These are phyloP conservation scores for Tolypocladium amazonense DNA, from an alignment of 2,329 filamentous ascomycete genomes.

Conservation along the genomic window DNA sequence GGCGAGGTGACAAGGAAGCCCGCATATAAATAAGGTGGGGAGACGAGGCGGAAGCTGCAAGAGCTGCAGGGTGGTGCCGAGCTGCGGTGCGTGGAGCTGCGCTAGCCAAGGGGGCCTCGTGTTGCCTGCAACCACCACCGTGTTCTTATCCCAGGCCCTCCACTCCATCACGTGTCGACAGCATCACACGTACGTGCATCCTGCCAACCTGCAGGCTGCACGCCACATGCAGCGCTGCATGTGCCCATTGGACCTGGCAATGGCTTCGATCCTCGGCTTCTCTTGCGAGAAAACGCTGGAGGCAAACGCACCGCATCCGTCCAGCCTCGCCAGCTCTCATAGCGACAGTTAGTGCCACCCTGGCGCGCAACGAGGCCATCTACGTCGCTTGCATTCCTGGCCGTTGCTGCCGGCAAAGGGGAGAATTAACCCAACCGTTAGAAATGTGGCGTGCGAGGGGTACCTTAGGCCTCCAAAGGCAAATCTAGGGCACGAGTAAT, in stretches of 20 bases:
- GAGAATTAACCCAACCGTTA: too few species aligned
- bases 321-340: too few species aligned
- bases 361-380: neutral
- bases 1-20: neutral
- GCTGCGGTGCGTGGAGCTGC: neutral
- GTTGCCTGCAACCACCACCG: neutral
- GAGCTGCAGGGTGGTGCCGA: neutral
- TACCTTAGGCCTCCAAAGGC: too few species aligned
- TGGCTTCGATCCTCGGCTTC: neutral
- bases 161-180: neutral
- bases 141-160: neutral
- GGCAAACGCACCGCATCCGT: neutral
- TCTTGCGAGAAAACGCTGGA: neutral
- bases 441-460: too few species aligned
- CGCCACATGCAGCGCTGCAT: neutral
- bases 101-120: neutral
- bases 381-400: neutral
- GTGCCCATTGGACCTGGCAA: neutral
- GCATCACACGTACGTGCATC: neutral
- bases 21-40: neutral
- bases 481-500: too few species aligned
- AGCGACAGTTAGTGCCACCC: too few species aligned
- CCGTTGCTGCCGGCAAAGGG: too few species aligned
- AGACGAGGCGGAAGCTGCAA: neutral
- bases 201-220: neutral